Evolutionary conservation across 2,329 filamentous ascomycete genomes (phyloP).

Genomic region (Aspergillus unguis): DNA sequence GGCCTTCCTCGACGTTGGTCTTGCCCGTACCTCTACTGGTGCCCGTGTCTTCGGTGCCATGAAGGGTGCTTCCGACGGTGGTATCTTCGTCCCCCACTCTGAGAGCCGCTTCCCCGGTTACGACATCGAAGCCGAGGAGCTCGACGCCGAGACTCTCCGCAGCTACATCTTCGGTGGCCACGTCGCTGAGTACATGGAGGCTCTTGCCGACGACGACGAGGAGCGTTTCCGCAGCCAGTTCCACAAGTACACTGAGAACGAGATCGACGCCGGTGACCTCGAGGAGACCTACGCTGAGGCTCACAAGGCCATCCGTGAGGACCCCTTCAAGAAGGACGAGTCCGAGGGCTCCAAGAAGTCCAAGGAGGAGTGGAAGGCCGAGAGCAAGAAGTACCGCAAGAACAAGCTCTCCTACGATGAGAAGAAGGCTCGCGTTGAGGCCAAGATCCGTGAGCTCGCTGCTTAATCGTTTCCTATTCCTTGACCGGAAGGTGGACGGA

Average conservation of each 20-base stretch:
- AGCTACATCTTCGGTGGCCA: constrained; percentile 99
- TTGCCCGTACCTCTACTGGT: constrained; percentile 94
- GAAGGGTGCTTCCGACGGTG: constrained; percentile 99
- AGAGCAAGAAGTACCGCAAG: constrained; percentile 84
- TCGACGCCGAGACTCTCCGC: constrained; percentile 93
- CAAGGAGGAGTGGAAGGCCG: constrained; percentile 96
- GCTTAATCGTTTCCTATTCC: constrained; percentile 32
- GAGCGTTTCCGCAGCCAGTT: constrained; percentile 99
- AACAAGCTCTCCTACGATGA: constrained; percentile 77
- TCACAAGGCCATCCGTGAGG: constrained; percentile 94
- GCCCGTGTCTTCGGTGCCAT: constrained; percentile 98
- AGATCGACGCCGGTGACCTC: constrained; percentile 90
- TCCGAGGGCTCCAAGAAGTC: constrained; percentile 78
- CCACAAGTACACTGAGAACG: constrained; percentile 95
- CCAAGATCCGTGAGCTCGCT: constrained; percentile 79
- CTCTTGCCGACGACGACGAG: constrained; percentile 97
- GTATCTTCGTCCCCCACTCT: constrained; percentile 94
- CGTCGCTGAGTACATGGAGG: constrained; percentile 99
- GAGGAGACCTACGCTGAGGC: constrained; percentile 96
- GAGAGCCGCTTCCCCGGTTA: constrained; percentile 99
- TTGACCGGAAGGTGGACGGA: constrained; percentile 9
- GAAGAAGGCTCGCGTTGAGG: constrained; percentile 79
- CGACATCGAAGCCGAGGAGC: constrained; percentile 97
- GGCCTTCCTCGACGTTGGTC: constrained; percentile 96
- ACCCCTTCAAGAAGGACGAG: constrained; percentile 91